Conservation (phyloP, 2,329 filamentous ascomycete species). For the Tolypocladium capitatum region DNA sequence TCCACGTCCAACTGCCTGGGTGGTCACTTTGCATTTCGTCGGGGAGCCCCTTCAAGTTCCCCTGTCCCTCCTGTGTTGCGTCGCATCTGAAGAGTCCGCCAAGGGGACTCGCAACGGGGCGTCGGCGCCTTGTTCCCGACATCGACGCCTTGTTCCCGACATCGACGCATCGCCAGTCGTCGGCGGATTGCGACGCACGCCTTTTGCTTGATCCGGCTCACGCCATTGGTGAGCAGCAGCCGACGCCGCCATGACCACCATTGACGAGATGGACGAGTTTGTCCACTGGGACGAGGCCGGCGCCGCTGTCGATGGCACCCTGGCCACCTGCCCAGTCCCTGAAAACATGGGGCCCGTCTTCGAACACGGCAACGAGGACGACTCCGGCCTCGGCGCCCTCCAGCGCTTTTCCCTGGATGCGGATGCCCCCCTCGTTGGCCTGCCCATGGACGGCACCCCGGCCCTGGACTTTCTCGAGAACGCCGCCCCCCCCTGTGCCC, state of each 20-base stretch:
- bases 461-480: slow-evolving; percentile 12
- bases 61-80: background rate
- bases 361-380: slow-evolving; percentile 42
- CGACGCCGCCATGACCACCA: slow-evolving; percentile 14
- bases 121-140: background rate
- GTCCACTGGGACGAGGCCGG: slow-evolving; percentile 47
- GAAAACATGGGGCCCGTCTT: slow-evolving; percentile 39
- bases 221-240: slow-evolving; percentile 2
- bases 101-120: background rate
- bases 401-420: slow-evolving; percentile 38
- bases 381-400: slow-evolving; percentile 45
- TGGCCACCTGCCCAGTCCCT: slow-evolving; percentile 15
- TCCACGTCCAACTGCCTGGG: background rate
- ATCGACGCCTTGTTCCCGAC: background rate
- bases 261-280: slow-evolving; percentile 48
- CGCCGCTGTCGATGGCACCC: slow-evolving; percentile 24
- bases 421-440: slow-evolving; percentile 15
- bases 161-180: background rate
- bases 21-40: background rate
- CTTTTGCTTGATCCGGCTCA: slow-evolving; percentile 4
- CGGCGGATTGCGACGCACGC: slow-evolving; percentile 5
- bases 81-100: no score
- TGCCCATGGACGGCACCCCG: slow-evolving; percentile 11
- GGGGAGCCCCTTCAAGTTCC: background rate
- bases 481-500: slow-evolving; percentile 28